A percentile compares a stretch with the other conserved stretches of the same genome.
These are phyloP conservation scores for Pythium biforme DNA, from an alignment of 352 stramenopile species.

Conservation along the genomic window DNA sequence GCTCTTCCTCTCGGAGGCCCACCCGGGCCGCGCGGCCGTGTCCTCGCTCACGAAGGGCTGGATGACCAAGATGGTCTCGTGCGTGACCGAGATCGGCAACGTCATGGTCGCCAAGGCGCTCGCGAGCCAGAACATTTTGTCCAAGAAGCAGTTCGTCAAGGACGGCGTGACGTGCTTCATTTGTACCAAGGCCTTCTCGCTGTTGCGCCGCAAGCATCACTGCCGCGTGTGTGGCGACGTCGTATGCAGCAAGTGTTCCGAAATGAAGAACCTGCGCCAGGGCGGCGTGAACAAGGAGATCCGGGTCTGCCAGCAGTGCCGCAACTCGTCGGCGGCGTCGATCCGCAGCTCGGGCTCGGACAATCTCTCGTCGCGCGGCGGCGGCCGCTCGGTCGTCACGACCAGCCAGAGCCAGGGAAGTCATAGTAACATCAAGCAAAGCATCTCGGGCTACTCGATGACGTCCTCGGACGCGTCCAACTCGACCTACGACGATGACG, in stretches of 20 bases:
- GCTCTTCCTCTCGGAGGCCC: conserved; percentile 72
- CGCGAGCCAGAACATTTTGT: conserved; percentile 55
- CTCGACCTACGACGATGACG: conserved; percentile 49
- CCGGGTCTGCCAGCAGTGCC: conserved; percentile 72
- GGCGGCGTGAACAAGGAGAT: conserved; percentile 66
- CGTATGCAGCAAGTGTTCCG: conserved; percentile 81
- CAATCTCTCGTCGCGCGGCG: conserved; percentile 30
- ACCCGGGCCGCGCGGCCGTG: conserved; percentile 64
- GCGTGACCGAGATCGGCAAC: conserved; percentile 63
- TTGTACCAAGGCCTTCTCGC: conserved; percentile 69
- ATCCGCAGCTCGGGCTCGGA: conserved; percentile 64
- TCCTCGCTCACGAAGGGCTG: conserved; percentile 71
- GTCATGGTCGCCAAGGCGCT: conserved; percentile 66
- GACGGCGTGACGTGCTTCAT: conserved; percentile 71
- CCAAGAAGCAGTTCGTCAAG: conserved; percentile 78
- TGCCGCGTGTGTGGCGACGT: conserved; percentile 84
- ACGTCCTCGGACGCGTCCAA: conserved; percentile 49
- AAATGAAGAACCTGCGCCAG: conserved; percentile 75
- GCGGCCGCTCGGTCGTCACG: conserved; percentile 20
- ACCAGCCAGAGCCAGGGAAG: conserved; percentile 14
- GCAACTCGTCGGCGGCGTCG: conserved; percentile 51
- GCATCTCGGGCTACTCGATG: conserved; percentile 44
- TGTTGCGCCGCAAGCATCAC: conserved; percentile 84
- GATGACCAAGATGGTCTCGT: conserved; percentile 85
- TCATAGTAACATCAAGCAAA: conserved; percentile 34